These are phyloP conservation scores for Chenopodium quinoa DNA, from an alignment of 148 eudicot species.

Conservation along the genomic window DNA sequence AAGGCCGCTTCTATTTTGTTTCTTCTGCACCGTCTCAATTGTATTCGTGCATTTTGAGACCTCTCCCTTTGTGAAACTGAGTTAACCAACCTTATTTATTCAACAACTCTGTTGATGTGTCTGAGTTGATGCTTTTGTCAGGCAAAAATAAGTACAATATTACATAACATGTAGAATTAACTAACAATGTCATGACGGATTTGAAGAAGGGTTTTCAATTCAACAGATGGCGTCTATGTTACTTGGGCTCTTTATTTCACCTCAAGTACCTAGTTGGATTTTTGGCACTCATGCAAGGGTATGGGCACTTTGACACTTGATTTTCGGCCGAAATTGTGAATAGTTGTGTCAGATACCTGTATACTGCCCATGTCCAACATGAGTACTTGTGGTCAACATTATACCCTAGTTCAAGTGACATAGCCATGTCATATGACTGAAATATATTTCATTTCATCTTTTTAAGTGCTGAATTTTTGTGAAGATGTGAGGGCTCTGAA, in stretches of 20 bases:
- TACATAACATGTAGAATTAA: background rate
- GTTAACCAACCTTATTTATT: background rate
- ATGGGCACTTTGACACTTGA: too few species aligned
- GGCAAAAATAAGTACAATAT: background rate
- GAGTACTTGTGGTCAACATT: too few species aligned
- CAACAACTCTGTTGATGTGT: background rate
- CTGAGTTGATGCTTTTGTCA: background rate
- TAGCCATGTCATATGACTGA: too few species aligned
- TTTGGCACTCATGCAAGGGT: too few species aligned
- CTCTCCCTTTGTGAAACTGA: background rate
- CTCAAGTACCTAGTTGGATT: background rate
- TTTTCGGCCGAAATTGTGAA: too few species aligned
- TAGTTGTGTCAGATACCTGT: too few species aligned
- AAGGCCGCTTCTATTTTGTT: constrained; percentile 30
- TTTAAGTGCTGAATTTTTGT: background rate
- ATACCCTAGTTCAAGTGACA: too few species aligned
- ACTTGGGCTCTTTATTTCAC: background rate
- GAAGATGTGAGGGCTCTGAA: background rate
- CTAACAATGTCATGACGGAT: background rate
- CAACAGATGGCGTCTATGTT: background rate
- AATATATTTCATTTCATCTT: too few species aligned
- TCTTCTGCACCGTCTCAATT: background rate
- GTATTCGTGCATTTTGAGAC: background rate
- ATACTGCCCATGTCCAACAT: too few species aligned
- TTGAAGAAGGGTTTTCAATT: background rate